Conservation (phyloP, 805 yeast genomes). For the Candida boleticola region DNA sequence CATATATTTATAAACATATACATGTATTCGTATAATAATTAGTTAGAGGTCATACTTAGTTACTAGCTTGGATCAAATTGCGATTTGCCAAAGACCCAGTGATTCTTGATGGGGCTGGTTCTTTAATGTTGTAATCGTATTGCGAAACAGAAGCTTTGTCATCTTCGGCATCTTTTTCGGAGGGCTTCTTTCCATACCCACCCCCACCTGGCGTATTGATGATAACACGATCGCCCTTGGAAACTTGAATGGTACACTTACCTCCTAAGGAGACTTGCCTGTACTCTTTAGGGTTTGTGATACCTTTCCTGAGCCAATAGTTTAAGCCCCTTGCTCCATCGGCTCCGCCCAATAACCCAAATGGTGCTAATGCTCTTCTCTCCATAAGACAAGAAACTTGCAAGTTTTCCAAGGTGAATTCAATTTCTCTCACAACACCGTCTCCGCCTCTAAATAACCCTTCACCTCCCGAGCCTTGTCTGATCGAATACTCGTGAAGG, state of each 20-base stretch:
- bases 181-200: conserved; percentile 34
- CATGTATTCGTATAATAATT: too few relatives aligned
- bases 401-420: conserved; percentile 48
- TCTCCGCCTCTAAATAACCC: conserved; percentile 78
- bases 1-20: too few relatives aligned
- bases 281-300: conserved; percentile 7
- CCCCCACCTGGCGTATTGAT: conserved; percentile 47
- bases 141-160: conserved; percentile 4
- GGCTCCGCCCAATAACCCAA: conserved; percentile 81
- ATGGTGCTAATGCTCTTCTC: conserved; percentile 80
- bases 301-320: conserved; percentile 27
- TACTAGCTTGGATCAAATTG: conserved; percentile 33
- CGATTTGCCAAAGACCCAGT: conserved; percentile 40
- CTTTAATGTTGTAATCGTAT: conserved; percentile 22
- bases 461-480: conserved; percentile 75
- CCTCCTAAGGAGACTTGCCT: conserved; percentile 31
- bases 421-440: conserved; percentile 83
- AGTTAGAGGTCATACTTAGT: too few relatives aligned
- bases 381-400: conserved; percentile 83
- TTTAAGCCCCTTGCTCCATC: conserved; percentile 68
- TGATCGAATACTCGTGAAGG: conserved; percentile 65
- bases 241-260: conserved; percentile 28
- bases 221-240: conserved; percentile 39
- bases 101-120: conserved; percentile 21
- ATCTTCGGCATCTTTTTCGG: conserved; percentile 4